Conservation (phyloP, 257 asterid species). For the Solanum ossicruentum region DNA sequence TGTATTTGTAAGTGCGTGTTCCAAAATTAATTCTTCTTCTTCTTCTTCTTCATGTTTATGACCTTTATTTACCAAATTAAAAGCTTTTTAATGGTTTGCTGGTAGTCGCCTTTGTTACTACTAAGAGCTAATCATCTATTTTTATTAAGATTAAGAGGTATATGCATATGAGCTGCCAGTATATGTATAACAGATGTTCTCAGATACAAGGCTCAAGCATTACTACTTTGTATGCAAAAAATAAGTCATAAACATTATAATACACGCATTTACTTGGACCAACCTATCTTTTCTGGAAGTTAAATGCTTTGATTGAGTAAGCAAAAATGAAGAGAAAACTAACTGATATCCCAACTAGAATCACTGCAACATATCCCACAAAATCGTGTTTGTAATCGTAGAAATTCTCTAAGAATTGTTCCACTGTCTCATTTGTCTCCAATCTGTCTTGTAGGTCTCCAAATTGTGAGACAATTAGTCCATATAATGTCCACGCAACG, state of each 20-base stretch:
- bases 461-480: slow-evolving; percentile 50
- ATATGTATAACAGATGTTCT: not conserved
- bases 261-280: too few species aligned
- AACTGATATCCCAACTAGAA: slow-evolving; percentile 29
- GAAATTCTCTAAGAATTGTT: slow-evolving; percentile 33
- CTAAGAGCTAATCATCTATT: too few species aligned
- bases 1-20: not conserved
- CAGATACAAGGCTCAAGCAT: not conserved
- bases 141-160: too few species aligned
- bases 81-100: not conserved
- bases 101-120: too few species aligned
- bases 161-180: too few species aligned
- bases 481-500: slow-evolving; percentile 56
- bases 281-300: slow-evolving; percentile 53
- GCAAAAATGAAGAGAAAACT: slow-evolving; percentile 54
- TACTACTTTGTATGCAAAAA: not conserved
- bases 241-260: too few species aligned
- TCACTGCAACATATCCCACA: slow-evolving; percentile 47
- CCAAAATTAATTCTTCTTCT: not conserved
- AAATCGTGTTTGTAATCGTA: slow-evolving; percentile 43
- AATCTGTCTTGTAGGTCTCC: slow-evolving; percentile 33
- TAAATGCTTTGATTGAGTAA: slow-evolving; percentile 44
- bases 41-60: not conserved
- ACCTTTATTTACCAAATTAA: not conserved
- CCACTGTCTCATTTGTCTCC: slow-evolving; percentile 35